Conservation (phyloP, 176 grass and related monocot species). For the Metroxylon sagu region DNA sequence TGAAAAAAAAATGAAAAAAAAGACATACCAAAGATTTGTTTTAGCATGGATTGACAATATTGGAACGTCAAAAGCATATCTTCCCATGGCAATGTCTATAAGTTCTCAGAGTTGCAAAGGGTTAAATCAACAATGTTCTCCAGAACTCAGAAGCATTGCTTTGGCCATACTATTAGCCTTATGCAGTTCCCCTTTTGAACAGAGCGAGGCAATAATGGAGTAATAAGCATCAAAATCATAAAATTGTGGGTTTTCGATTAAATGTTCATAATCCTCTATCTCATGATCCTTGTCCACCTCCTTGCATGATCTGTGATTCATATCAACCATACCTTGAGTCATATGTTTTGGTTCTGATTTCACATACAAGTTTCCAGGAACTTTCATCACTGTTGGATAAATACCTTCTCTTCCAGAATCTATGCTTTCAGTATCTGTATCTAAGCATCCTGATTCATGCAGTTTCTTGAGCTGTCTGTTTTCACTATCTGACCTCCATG, state of each 20-base stretch:
- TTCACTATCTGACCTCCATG: conserved; percentile 21
- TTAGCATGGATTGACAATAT: too few species aligned
- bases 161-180: conserved; percentile 59
- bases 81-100: too few species aligned
- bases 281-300: conserved; percentile 17
- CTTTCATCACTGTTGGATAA: conserved; percentile 14
- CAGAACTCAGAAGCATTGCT: conserved; percentile 70
- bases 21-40: too few species aligned
- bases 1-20: too few species aligned
- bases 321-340: conserved; percentile 21
- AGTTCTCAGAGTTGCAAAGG: too few species aligned
- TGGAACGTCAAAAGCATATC: too few species aligned
- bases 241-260: conserved; percentile 38
- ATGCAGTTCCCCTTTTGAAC: conserved; percentile 55
- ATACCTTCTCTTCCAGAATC: conserved; percentile 10
- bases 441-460: conserved; percentile 22
- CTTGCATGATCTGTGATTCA: conserved; percentile 27
- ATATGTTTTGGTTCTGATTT: conserved; percentile 2
- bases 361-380: conserved; percentile 18
- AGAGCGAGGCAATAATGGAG: conserved; percentile 53
- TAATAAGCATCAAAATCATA: conserved; percentile 82
- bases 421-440: conserved; percentile 20
- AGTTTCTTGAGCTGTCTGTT: conserved; percentile 31
- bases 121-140: conserved; percentile 12
- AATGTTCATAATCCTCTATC: conserved; percentile 28